Percentiles rank a stretch among this genome's conserved stretches.
Conservation (phyloP, 2,329 filamentous ascomycete species). For the Xylaria multiplex region DNA sequence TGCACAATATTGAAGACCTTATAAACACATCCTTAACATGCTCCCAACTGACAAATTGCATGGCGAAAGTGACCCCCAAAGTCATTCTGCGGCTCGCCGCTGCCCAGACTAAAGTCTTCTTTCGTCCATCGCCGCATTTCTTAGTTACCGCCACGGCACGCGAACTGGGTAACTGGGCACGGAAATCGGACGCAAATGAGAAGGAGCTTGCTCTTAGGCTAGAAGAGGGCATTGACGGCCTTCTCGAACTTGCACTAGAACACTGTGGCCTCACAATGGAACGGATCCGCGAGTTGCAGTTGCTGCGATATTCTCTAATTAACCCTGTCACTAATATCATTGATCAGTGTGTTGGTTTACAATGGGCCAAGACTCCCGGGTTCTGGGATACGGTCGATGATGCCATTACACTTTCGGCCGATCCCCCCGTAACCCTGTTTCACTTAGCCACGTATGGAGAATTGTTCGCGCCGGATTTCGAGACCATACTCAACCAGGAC, state of each 20-base stretch:
- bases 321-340: conserved; percentile 33
- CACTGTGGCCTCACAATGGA: conserved; percentile 35
- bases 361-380: conserved; percentile 6
- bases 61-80: conserved; percentile 21
- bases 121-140: conserved; percentile 35
- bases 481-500: conserved; percentile 22
- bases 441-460: conserved; percentile 38
- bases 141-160: conserved; percentile 32
- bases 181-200: conserved; percentile 35
- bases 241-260: conserved; percentile 35
- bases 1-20: conserved; percentile 37
- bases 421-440: conserved; percentile 21
- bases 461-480: conserved; percentile 38
- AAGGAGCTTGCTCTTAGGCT: conserved; percentile 22
- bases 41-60: conserved; percentile 20
- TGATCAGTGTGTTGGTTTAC: conserved; percentile 24
- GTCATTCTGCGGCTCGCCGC: conserved; percentile 33
- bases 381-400: conserved; percentile 24
- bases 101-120: conserved; percentile 28
- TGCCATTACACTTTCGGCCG: conserved; percentile 27
- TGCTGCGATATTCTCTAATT: conserved; percentile 33
- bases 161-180: conserved; percentile 36
- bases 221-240: conserved; percentile 31
- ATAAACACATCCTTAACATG: conserved; percentile 37
- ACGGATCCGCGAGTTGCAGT: conserved; percentile 35